Conservation (phyloP, 164 flowering plant genomes). For the Macadamia tetraphylla region DNA sequence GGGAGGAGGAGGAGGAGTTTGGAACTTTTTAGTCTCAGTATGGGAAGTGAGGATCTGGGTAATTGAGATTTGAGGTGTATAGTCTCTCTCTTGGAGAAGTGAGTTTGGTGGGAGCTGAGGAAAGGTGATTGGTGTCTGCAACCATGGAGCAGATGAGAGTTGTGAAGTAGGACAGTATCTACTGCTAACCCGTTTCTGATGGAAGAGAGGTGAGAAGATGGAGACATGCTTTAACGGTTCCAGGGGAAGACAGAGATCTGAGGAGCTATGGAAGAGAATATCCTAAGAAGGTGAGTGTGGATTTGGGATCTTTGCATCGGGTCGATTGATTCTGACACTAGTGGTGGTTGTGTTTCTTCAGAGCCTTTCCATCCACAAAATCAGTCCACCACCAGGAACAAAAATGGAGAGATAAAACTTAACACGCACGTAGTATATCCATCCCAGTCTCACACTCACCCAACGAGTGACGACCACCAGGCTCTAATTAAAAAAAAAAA, state of each 20-base stretch:
- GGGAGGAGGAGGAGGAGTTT: constrained; percentile 20
- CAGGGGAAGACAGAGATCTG: constrained; percentile 1
- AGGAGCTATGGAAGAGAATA: constrained; percentile 8
- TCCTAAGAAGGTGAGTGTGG: constrained; percentile 29
- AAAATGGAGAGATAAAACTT: too few species aligned
- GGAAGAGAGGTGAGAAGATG: constrained; percentile 41
- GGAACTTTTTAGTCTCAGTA: constrained; percentile 18
- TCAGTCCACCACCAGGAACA: too few species aligned
- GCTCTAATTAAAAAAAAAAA: too few species aligned
- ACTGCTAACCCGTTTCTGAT: constrained; percentile 29
- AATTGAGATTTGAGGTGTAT: constrained; percentile 18
- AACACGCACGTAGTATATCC: too few species aligned
- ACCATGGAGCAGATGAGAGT: constrained; percentile 18
- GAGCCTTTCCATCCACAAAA: constrained; percentile 6
- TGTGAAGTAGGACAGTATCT: constrained; percentile 18
- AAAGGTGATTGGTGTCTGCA: constrained; percentile 15
- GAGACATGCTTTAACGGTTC: constrained; percentile 34
- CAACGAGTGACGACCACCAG: too few species aligned
- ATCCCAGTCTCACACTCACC: too few species aligned
- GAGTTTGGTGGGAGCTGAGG: constrained; percentile 11
- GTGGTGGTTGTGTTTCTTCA: constrained; percentile 28
- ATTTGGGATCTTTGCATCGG: constrained; percentile 14
- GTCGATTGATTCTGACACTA: constrained; percentile 25
- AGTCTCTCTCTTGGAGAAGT: constrained; percentile 15
- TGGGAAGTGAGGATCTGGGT: constrained; percentile 18